These are phyloP conservation scores for Baorangia bicolor DNA, from an alignment of 768 basidiomycete species.

Conservation along the genomic window DNA sequence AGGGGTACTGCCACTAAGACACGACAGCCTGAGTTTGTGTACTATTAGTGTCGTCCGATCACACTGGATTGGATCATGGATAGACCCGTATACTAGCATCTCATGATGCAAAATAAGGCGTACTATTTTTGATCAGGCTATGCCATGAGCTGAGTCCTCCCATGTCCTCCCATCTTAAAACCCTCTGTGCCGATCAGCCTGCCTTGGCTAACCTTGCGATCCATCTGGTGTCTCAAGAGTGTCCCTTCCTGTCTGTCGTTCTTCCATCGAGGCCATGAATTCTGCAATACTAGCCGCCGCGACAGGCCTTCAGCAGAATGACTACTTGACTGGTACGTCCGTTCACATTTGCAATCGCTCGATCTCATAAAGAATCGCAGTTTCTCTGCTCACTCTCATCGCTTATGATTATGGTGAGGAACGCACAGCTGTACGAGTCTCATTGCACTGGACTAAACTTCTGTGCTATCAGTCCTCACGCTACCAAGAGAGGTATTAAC, in stretches of 20 bases:
- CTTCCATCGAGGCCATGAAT: not conserved
- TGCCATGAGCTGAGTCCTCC: too few species aligned
- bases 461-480: constrained; percentile 2
- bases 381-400: constrained; percentile 4
- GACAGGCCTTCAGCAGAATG: not conserved
- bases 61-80: not conserved
- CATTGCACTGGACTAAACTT: not conserved
- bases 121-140: not conserved
- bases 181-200: not conserved
- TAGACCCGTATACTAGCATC: not conserved
- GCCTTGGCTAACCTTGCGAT: not conserved
- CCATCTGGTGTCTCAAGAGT: not conserved
- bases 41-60: not conserved
- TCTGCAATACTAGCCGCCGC: not conserved
- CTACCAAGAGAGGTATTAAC: constrained; percentile 5
- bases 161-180: not conserved
- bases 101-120: not conserved
- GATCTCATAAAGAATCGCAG: constrained; percentile 1
- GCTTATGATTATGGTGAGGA: constrained; percentile 12
- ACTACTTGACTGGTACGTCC: constrained; percentile 1
- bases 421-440: not conserved
- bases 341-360: not conserved
- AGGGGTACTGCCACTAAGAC: not conserved
- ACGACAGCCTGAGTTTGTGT: not conserved
- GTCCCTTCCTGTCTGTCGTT: not conserved